Conservation (phyloP, 2,329 filamentous ascomycete genomes). For the Chrysoporthe austroafricana region DNA sequence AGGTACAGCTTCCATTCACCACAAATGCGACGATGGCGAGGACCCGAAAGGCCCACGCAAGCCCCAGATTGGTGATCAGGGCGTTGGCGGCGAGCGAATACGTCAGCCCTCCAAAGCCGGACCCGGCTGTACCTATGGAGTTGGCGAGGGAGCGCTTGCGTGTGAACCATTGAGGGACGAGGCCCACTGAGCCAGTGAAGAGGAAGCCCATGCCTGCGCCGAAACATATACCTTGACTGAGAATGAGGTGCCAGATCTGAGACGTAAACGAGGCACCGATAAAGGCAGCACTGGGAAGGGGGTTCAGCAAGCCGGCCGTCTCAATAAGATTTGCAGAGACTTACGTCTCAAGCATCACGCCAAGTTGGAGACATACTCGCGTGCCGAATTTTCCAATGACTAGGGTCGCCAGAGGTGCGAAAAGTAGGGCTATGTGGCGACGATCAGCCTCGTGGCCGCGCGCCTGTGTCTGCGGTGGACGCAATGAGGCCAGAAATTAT, state of each 20-base stretch:
- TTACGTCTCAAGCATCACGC: constrained; percentile 64
- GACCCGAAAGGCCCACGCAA: constrained; percentile 70
- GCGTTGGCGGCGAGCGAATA: constrained; percentile 71
- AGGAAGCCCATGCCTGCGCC: constrained; percentile 79
- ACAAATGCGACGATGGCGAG: constrained; percentile 65
- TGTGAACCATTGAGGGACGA: constrained; percentile 76
- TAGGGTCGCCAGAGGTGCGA: constrained; percentile 70
- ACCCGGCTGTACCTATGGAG: constrained; percentile 69
- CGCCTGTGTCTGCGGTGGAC: neutral
- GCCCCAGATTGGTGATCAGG: constrained; percentile 66
- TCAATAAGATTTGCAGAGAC: constrained; percentile 26
- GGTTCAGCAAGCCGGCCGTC: neutral
- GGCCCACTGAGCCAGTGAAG: constrained; percentile 70
- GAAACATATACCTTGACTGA: constrained; percentile 75
- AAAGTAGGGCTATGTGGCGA: constrained; percentile 57
- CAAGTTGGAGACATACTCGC: constrained; percentile 64
- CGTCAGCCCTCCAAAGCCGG: constrained; percentile 72
- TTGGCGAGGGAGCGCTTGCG: constrained; percentile 71
- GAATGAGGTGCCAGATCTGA: constrained; percentile 75
- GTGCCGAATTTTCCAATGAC: constrained; percentile 66
- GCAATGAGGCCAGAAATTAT: neutral
- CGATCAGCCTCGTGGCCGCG: constrained; percentile 35
- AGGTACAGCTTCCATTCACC: constrained; percentile 65
- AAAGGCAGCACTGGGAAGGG: constrained; percentile 52
- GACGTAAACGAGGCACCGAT: constrained; percentile 71